These are phyloP conservation scores for Opeltia flavorubescens DNA, from an alignment of 495 filamentous ascomycete genomes.

Conservation along the genomic window DNA sequence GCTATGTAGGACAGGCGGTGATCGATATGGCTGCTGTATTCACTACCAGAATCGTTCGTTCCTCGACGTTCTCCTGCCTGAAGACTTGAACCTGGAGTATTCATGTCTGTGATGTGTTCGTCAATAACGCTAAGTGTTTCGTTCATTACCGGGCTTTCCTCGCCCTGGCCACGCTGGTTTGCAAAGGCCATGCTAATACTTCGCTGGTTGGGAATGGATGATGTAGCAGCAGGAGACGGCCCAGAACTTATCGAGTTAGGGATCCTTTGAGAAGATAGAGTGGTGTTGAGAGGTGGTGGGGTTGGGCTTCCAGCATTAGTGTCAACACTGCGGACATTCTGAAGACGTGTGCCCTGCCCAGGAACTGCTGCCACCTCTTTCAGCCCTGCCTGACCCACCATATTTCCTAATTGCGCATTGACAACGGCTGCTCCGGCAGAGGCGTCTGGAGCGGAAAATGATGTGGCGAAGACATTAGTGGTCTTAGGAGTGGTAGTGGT, in stretches of 20 bases:
- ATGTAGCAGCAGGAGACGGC: neutral
- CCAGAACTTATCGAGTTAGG: conserved; percentile 18
- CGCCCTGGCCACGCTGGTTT: conserved; percentile 27
- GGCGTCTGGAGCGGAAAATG: conserved; percentile 4
- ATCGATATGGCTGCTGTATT: conserved; percentile 69
- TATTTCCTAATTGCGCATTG: conserved; percentile 2
- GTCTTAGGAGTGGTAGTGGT: conserved; percentile 23
- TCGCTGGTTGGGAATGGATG: conserved; percentile 20
- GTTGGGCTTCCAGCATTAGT: conserved; percentile 8
- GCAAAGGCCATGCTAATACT: conserved; percentile 32
- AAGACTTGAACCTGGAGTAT: conserved; percentile 51
- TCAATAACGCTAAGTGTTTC: conserved; percentile 96
- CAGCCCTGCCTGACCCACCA: neutral
- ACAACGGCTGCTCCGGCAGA: conserved; percentile 1
- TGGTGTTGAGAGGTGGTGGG: conserved; percentile 16
- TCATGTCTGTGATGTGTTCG: conserved; percentile 93
- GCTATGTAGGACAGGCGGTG: conserved; percentile 79
- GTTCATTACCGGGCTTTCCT: conserved; percentile 78
- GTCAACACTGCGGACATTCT: conserved; percentile 1
- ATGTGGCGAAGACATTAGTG: conserved; percentile 10
- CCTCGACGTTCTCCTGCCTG: conserved; percentile 36
- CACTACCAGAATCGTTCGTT: conserved; percentile 72
- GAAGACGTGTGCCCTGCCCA: neutral
- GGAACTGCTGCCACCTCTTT: neutral
- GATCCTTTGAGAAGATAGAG: conserved; percentile 12